phyloP scores from a whole-genome alignment of 768 basidiomycete species.

The Suillus decipiens region DNA sequence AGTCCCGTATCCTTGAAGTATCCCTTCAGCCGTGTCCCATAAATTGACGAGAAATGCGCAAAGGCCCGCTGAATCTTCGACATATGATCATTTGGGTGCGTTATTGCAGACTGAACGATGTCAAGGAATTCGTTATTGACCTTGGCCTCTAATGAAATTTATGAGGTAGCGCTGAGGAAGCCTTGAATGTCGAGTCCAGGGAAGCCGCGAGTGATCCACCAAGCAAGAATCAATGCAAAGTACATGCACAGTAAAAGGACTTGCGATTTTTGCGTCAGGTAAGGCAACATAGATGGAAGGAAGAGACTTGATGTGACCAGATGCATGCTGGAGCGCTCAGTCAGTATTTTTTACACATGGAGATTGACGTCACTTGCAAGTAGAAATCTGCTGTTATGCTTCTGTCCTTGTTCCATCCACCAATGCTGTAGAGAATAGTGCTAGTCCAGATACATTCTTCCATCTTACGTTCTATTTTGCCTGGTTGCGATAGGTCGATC shows the following conservation, averaged over 20 bases:
- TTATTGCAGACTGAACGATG: slow-evolving; percentile 39
- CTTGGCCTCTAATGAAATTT: neutral
- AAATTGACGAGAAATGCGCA: slow-evolving; percentile 31
- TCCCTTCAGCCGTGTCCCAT: slow-evolving; percentile 26
- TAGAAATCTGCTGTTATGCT: slow-evolving; percentile 50
- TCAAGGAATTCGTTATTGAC: slow-evolving; percentile 41
- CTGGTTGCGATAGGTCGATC: slow-evolving; percentile 34
- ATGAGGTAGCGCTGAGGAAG: slow-evolving; percentile 28
- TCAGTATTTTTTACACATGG: neutral
- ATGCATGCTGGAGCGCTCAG: slow-evolving; percentile 26
- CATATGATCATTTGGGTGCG: slow-evolving; percentile 37
- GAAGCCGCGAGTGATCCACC: slow-evolving; percentile 33
- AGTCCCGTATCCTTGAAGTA: slow-evolving; percentile 31
- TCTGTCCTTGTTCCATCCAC: slow-evolving; percentile 55
- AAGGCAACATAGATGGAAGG: slow-evolving; percentile 25
- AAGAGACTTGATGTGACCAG: no score
- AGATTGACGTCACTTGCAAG: slow-evolving; percentile 36
- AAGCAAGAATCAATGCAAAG: slow-evolving; percentile 24
- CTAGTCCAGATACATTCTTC: slow-evolving; percentile 64
- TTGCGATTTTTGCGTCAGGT: slow-evolving; percentile 21
- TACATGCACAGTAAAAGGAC: slow-evolving; percentile 32
- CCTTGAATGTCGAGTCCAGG: slow-evolving; percentile 32
- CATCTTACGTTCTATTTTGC: slow-evolving; percentile 52
- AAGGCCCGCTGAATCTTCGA: slow-evolving; percentile 36
- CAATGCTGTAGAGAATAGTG: slow-evolving; percentile 55